Evolutionary conservation across 805 yeast genomes (phyloP).

Genomic region (Lachancea fermentati): DNA sequence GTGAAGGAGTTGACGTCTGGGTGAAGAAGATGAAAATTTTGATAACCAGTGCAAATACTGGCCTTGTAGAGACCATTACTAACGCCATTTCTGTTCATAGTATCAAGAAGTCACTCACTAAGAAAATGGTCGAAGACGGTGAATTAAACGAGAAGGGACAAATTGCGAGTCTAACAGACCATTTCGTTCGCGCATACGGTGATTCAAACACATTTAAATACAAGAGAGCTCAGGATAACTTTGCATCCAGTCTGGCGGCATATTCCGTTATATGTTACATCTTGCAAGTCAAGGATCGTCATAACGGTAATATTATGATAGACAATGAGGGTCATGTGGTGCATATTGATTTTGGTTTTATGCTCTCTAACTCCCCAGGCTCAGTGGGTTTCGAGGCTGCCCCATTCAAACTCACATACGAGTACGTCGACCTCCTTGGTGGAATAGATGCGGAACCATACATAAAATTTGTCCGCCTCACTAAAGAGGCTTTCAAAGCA

Average conservation of each 20-base stretch:
- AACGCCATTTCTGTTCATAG: slow-evolving; percentile 93
- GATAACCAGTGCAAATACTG: slow-evolving; percentile 85
- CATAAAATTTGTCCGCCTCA: slow-evolving; percentile 51
- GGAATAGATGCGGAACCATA: slow-evolving; percentile 64
- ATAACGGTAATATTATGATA: slow-evolving; percentile 95
- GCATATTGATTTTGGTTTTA: slow-evolving; percentile 92
- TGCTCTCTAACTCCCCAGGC: slow-evolving; percentile 92
- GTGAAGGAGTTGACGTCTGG: slow-evolving; percentile 70
- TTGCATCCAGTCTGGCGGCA: slow-evolving; percentile 82
- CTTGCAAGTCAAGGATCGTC: slow-evolving; percentile 91
- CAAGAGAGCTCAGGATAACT: slow-evolving; percentile 74
- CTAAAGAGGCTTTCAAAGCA: slow-evolving; percentile 69
- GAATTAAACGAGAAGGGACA: slow-evolving; percentile 57
- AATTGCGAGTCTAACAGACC: slow-evolving; percentile 70
- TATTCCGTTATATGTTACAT: slow-evolving; percentile 88
- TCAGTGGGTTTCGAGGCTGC: slow-evolving; percentile 97
- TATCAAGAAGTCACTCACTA: slow-evolving; percentile 85
- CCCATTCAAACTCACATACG: slow-evolving; percentile 87
- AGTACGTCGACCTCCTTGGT: slow-evolving; percentile 83
- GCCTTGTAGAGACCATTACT: slow-evolving; percentile 92
- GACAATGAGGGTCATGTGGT: slow-evolving; percentile 94
- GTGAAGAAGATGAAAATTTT: slow-evolving; percentile 89
- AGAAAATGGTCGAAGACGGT: slow-evolving; percentile 59
- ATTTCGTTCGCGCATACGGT: slow-evolving; percentile 75
- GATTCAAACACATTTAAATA: slow-evolving; percentile 47